Conservation (phyloP, 1,284 basidiomycete species). For the Ceratobasidium sp. region DNA sequence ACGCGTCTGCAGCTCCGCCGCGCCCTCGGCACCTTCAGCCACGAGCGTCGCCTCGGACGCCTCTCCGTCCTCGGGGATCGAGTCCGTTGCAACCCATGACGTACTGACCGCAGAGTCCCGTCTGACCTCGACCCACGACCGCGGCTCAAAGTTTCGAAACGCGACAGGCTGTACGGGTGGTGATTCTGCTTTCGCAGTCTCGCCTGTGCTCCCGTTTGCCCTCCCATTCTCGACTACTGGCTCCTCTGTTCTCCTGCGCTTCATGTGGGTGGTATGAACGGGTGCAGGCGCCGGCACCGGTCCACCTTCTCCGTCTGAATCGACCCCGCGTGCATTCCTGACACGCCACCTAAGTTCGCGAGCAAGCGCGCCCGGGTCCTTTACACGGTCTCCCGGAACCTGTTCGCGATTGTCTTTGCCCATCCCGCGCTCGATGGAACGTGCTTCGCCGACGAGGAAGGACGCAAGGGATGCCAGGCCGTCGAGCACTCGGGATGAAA, state of each 20-base stretch:
- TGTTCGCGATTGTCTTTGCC: slow-evolving; percentile 78
- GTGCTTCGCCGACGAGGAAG: slow-evolving; percentile 80
- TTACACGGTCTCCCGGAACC: slow-evolving; percentile 78
- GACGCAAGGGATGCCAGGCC: slow-evolving; percentile 73
- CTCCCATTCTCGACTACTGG: slow-evolving; percentile 54
- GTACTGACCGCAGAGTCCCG: slow-evolving; percentile 31
- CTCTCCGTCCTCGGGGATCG: slow-evolving; percentile 42
- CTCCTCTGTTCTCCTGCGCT: slow-evolving; percentile 63
- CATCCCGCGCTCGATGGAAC: slow-evolving; percentile 68
- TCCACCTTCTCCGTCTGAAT: slow-evolving; percentile 70
- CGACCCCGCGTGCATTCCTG: slow-evolving; percentile 66
- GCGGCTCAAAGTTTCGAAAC: slow-evolving; percentile 27
- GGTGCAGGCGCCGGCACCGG: neutral
- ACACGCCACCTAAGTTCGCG: slow-evolving; percentile 83
- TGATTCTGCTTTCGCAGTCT: neutral
- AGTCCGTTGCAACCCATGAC: slow-evolving; percentile 40
- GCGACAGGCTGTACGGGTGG: neutral
- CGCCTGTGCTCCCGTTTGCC: neutral
- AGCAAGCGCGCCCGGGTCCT: slow-evolving; percentile 77
- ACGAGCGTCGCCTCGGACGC: slow-evolving; percentile 40
- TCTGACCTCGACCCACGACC: slow-evolving; percentile 22
- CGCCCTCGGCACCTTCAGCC: slow-evolving; percentile 46
- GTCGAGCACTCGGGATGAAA: slow-evolving; percentile 69
- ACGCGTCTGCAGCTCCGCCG: slow-evolving; percentile 58
- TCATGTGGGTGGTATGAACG: slow-evolving; percentile 39